Base-by-base conservation (phyloP, 768 basidiomycete genomes). In the Exidia glandulosa region DNA sequence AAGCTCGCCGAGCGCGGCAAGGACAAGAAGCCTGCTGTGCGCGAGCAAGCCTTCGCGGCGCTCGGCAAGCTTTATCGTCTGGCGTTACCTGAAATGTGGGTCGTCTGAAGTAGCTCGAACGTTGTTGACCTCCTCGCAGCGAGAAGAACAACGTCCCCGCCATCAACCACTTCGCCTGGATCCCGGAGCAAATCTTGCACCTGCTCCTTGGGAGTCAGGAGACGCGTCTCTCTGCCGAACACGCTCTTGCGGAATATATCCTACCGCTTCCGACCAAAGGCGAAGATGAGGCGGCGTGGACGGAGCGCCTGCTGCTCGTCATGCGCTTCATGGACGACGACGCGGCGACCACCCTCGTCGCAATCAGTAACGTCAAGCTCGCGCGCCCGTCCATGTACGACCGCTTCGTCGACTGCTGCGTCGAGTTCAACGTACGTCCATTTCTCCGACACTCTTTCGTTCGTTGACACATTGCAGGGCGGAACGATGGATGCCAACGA, bases 71-170 rank as follows among this genome's bases (percentile, higher is more conserved):
- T 97, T 1, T 98, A 88, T 70, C 81, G 79, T 62, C 74, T 87
- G 13, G 93, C 94, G 0, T 94, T 85, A 70, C 81, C 87, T 0
- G 93, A 96, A 70, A 94, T 99, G 93, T 96, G 64, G 61, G 90
- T 73, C 16, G 57, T 33, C 14, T 56, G 54, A 41, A 14, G 54
- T 50, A 16, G 30, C 30, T 29, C 56, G 32, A n/a, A 23, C 25
- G 12, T n/a, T 13, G 3, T 6, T 59, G 33, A n/a, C 16, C 34
- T 29, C 45, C 25, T 34, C 30, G 3, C 56, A 98, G 95, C 63
- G 93, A 95, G 69, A 85, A 84, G 61, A 83, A 84, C 41, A 90
- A 93, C 58, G 72, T 79, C 2, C 75, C 81, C 1, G 92, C 92
- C 2, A 78, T 86, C 32, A 66, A 75, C 16, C 89, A 94, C 52